Conservation (phyloP, 2,329 filamentous ascomycete species). For the Trichoderma citrinoviride region DNA sequence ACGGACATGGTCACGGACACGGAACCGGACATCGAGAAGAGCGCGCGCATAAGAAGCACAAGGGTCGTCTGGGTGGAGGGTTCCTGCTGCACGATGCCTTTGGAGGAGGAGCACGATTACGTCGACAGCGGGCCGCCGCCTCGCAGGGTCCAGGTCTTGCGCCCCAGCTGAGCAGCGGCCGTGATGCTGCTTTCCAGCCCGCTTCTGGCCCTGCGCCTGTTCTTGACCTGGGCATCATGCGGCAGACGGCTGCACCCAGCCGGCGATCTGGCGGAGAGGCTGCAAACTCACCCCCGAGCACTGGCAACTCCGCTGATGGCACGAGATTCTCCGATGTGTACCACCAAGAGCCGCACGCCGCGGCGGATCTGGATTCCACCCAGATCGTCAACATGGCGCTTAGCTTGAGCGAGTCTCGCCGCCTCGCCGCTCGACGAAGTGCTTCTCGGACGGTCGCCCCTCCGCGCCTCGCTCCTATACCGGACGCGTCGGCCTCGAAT, state of each 20-base stretch:
- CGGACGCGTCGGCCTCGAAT: constrained; percentile 52
- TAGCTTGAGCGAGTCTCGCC: constrained; percentile 78
- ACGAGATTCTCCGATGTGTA: constrained; percentile 19
- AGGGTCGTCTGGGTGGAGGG: constrained; percentile 46
- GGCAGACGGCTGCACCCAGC: constrained; percentile 8
- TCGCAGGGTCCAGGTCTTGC: not conserved
- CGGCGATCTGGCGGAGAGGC: constrained; percentile 6
- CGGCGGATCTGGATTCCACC: constrained; percentile 70
- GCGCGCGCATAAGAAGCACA: constrained; percentile 37
- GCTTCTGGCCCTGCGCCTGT: constrained; percentile 10
- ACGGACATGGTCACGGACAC: not conserved
- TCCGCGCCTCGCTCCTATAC: constrained; percentile 51
- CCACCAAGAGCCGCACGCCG: constrained; percentile 26
- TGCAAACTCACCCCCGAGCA: not conserved
- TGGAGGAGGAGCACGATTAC: constrained; percentile 33
- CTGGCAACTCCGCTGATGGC: not conserved
- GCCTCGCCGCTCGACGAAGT: constrained; percentile 59
- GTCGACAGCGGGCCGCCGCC: constrained; percentile 23
- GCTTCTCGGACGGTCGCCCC: constrained; percentile 49
- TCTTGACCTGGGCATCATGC: constrained; percentile 7
- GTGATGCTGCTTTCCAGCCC: constrained; percentile 9
- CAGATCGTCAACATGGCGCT: constrained; percentile 93
- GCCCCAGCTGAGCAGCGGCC: not conserved
- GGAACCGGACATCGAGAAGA: constrained; percentile 27
- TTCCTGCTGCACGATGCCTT: constrained; percentile 51